Conservation (phyloP, 169 alveolate species). For the Cryptosporidium felis region DNA sequence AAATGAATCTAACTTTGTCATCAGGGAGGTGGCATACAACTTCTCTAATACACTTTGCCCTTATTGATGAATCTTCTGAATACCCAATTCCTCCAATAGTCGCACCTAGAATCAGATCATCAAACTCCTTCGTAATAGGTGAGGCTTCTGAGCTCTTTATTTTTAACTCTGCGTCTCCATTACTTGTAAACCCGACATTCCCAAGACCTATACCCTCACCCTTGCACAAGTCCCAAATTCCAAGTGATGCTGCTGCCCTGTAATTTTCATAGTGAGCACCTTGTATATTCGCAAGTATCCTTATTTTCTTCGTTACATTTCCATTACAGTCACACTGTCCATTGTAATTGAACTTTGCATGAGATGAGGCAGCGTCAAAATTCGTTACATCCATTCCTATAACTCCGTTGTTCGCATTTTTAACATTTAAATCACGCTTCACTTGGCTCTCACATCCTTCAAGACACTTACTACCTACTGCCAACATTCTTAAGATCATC, state of each 20-base stretch:
- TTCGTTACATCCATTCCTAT: too few relatives aligned
- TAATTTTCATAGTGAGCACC: conserved; percentile 66
- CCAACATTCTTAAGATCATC: neutral
- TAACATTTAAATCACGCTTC: too few relatives aligned
- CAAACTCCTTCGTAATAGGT: neutral
- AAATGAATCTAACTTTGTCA: conserved; percentile 16
- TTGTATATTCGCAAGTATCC: conserved; percentile 36
- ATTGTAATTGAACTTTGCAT: too few relatives aligned
- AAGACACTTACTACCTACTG: too few relatives aligned
- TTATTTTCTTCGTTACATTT: neutral
- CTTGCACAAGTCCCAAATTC: conserved; percentile 54
- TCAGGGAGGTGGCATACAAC: conserved; percentile 38
- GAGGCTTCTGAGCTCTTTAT: neutral
- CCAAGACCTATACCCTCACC: conserved; percentile 55
- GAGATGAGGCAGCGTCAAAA: too few relatives aligned
- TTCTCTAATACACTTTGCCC: conserved; percentile 35
- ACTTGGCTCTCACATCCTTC: too few relatives aligned
- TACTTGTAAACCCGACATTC: conserved; percentile 11
- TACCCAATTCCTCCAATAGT: conserved; percentile 60
- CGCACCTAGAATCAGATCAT: conserved; percentile 47
- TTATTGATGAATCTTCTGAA: conserved; percentile 10
- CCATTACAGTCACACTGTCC: too few relatives aligned
- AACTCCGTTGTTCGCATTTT: too few relatives aligned
- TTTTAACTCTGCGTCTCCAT: conserved; percentile 11
- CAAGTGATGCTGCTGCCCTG: conserved; percentile 50